These are phyloP conservation scores for Rhododendron kiyosumense DNA, from an alignment of 148 eudicot genomes.

Conservation along the genomic window DNA sequence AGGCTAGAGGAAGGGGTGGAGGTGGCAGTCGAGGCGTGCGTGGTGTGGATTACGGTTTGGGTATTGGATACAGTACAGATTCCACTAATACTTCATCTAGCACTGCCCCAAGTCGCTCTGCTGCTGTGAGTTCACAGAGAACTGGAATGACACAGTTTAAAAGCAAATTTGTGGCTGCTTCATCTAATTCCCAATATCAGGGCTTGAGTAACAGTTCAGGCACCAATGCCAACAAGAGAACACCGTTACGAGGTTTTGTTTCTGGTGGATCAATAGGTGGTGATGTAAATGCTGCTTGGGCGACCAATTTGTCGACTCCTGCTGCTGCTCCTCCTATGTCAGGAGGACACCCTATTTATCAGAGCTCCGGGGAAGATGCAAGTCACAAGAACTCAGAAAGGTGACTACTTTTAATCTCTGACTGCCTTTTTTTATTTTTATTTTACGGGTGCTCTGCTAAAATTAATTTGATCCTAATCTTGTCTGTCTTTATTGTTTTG, in stretches of 20 bases:
- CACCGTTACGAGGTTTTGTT: conserved; percentile 70
- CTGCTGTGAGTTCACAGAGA: conserved; percentile 73
- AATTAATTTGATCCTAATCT: not conserved
- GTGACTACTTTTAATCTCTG: conserved; percentile 19
- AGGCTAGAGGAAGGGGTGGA: conserved; percentile 92
- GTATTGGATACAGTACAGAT: conserved; percentile 79
- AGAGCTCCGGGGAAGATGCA: conserved; percentile 35
- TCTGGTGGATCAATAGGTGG: conserved; percentile 94
- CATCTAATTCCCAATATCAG: conserved; percentile 54
- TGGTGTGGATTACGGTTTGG: conserved; percentile 96
- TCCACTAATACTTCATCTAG: conserved; percentile 42
- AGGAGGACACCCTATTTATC: conserved; percentile 28
- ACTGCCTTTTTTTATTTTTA: not conserved
- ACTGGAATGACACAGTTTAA: conserved; percentile 75
- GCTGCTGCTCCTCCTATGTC: conserved; percentile 35
- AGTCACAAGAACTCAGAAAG: conserved; percentile 50
- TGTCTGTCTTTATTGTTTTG: conserved; percentile 9
- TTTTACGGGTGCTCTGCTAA: not conserved
- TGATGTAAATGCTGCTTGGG: conserved; percentile 37
- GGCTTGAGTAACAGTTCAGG: conserved; percentile 33
- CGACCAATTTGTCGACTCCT: conserved; percentile 27
- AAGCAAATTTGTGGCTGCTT: conserved; percentile 81
- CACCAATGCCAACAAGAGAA: conserved; percentile 35
- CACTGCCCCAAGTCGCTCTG: conserved; percentile 51
- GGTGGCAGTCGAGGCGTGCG: conserved; percentile 83